Evolutionary conservation across 305 asterid genomes (phyloP).

Genomic region (Rubia tinctorum): DNA sequence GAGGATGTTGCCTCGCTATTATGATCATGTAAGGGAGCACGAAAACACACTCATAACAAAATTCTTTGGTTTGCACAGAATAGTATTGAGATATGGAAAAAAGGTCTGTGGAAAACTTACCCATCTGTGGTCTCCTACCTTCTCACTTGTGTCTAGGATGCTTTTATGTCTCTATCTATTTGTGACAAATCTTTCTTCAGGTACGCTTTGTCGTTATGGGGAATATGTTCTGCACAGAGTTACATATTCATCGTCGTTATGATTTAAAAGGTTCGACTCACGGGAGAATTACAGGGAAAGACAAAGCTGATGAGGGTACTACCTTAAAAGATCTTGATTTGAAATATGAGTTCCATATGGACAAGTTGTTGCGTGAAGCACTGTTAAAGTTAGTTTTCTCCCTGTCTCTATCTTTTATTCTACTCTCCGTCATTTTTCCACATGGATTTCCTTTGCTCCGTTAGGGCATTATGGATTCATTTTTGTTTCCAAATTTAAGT

Average conservation of each 20-base stretch:
- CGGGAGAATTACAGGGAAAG: slow-evolving; percentile 81
- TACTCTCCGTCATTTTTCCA: neutral
- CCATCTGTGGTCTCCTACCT: neutral
- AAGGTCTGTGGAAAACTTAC: slow-evolving; percentile 45
- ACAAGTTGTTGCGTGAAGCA: slow-evolving; percentile 70
- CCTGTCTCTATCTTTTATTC: neutral
- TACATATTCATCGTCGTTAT: slow-evolving; percentile 87
- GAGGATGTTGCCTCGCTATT: no score
- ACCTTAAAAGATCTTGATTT: slow-evolving; percentile 94
- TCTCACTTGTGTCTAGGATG: neutral
- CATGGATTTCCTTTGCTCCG: neutral
- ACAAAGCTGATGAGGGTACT: slow-evolving; percentile 65
- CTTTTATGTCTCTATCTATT: neutral
- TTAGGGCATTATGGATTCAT: neutral
- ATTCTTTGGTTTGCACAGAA: no score
- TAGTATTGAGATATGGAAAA: slow-evolving; percentile 50
- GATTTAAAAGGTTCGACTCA: slow-evolving; percentile 93
- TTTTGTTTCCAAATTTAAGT: slow-evolving; percentile 15
- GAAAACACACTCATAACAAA: no score
- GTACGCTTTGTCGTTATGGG: slow-evolving; percentile 98
- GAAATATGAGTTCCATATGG: slow-evolving; percentile 88
- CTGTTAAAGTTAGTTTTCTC: slow-evolving; percentile 57
- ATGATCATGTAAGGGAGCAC: no score
- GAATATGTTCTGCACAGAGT: slow-evolving; percentile 94
- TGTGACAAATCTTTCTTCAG: slow-evolving; percentile 36